phyloP scores from a whole-genome alignment of 371 early-diverging fungal genomes.

The Haplosporangium sp. region DNA sequence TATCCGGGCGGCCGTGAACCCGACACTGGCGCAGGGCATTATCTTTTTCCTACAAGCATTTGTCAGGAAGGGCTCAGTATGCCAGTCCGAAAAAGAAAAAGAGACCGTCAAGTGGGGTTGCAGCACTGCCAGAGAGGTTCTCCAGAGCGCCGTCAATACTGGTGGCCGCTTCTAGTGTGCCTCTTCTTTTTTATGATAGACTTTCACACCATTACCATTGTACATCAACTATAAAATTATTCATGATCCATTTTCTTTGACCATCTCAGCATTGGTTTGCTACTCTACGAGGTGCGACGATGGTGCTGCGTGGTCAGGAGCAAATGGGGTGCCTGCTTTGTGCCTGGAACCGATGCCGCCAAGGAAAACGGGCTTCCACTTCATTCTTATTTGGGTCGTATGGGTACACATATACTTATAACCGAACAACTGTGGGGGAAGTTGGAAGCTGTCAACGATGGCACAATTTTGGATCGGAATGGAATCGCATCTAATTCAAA shows the following conservation, averaged over 20 bases:
- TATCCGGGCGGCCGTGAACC: slow-evolving; percentile 65
- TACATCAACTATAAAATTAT: not conserved
- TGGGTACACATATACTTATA: not conserved
- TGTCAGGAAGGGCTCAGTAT: slow-evolving; percentile 60
- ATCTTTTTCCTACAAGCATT: slow-evolving; percentile 78
- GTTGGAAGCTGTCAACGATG: slow-evolving; percentile 12
- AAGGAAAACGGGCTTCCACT: too few species aligned
- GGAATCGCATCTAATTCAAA: not conserved
- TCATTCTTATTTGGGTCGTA: slow-evolving; percentile 5
- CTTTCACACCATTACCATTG: not conserved
- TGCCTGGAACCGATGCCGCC: too few species aligned
- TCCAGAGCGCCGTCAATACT: slow-evolving; percentile 58
- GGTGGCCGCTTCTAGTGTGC: slow-evolving; percentile 44
- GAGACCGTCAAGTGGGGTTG: slow-evolving; percentile 73
- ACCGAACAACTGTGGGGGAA: slow-evolving; percentile 15
- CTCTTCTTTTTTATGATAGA: not conserved
- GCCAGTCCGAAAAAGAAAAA: slow-evolving; percentile 60
- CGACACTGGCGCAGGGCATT: slow-evolving; percentile 78
- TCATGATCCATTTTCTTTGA: too few species aligned
- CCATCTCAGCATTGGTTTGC: too few species aligned
- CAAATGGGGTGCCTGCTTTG: too few species aligned
- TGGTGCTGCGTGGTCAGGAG: too few species aligned
- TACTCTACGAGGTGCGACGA: too few species aligned
- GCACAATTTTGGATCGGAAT: slow-evolving; percentile 3
- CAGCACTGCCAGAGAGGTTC: slow-evolving; percentile 69